These are phyloP conservation scores for Phytopythium ostracodes DNA, from an alignment of 352 stramenopile species.

Conservation along the genomic window DNA sequence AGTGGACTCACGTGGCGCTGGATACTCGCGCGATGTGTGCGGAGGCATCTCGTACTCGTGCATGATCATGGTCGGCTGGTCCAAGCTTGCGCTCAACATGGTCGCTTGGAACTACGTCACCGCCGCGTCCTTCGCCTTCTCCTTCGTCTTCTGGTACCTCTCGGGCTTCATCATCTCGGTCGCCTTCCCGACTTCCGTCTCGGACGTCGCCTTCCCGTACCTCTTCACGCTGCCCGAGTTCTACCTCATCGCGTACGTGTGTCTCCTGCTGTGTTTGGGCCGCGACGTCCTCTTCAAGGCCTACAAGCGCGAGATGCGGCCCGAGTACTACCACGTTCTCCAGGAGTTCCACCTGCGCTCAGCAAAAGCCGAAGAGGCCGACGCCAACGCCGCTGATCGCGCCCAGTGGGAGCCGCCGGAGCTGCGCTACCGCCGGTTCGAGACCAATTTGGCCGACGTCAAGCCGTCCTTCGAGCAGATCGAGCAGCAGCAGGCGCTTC, in stretches of 20 bases:
- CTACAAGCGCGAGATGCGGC: conserved; percentile 78
- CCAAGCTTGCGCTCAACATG: conserved; percentile 81
- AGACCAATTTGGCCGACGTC: conserved; percentile 50
- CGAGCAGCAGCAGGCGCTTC: conserved; percentile 27
- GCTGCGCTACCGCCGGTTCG: conserved; percentile 65
- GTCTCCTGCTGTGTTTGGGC: conserved; percentile 63
- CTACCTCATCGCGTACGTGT: conserved; percentile 73
- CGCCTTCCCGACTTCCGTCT: conserved; percentile 46
- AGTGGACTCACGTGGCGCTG: conserved; percentile 56
- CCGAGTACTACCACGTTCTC: conserved; percentile 87
- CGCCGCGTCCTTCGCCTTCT: conserved; percentile 44
- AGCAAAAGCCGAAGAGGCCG: background rate
- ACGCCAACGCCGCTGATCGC: conserved; percentile 25
- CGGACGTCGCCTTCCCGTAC: conserved; percentile 77
- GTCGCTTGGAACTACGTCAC: conserved; percentile 78
- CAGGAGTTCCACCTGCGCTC: conserved; percentile 66
- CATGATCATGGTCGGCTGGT: conserved; percentile 76
- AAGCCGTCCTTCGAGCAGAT: conserved; percentile 64
- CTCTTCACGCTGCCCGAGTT: conserved; percentile 69
- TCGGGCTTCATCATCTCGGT: conserved; percentile 60
- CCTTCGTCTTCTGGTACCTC: conserved; percentile 75
- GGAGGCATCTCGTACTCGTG: conserved; percentile 75
- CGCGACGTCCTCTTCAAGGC: conserved; percentile 83
- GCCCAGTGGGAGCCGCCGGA: conserved; percentile 62
- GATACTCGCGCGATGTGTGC: conserved; percentile 64